Conservation (phyloP, 2,329 filamentous ascomycete species). For the Penicillium sp. region DNA sequence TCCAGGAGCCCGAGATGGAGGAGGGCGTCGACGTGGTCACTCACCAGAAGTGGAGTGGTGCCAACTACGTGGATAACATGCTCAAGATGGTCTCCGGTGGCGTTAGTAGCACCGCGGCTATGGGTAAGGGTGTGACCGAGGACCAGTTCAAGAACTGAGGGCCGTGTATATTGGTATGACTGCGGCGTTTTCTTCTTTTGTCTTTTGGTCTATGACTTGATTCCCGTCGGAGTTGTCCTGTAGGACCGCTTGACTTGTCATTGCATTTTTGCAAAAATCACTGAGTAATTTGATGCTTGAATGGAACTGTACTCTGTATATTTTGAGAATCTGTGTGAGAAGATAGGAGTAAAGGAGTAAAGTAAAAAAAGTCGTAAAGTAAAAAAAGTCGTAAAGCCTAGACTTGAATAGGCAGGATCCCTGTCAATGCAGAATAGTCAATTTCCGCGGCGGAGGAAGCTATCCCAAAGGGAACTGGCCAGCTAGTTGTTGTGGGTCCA, state of each 20-base stretch:
- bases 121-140: slow-evolving; percentile 97
- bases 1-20: slow-evolving; percentile 97
- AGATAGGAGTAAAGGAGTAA: neutral
- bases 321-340: neutral
- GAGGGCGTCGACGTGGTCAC: slow-evolving; percentile 87
- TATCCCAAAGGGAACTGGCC: neutral
- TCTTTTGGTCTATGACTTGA: slow-evolving; percentile 12
- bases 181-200: slow-evolving; percentile 9
- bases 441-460: neutral
- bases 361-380: neutral
- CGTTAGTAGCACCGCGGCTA: slow-evolving; percentile 84
- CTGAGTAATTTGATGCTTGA: neutral
- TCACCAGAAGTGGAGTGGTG: slow-evolving; percentile 98
- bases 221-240: slow-evolving; percentile 11
- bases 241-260: slow-evolving; percentile 1
- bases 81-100: slow-evolving; percentile 97
- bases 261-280: slow-evolving; percentile 13
- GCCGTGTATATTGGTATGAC: slow-evolving; percentile 10
- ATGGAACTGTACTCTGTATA: neutral
- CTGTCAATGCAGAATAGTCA: neutral
- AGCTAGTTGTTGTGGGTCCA: slow-evolving; percentile 4
- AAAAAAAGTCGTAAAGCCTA: neutral
- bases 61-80: slow-evolving; percentile 89
- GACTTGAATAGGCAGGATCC: neutral
- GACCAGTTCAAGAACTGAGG: slow-evolving; percentile 73